Conservation (phyloP, 257 asterid genomes). For the Scutellaria barbata region DNA sequence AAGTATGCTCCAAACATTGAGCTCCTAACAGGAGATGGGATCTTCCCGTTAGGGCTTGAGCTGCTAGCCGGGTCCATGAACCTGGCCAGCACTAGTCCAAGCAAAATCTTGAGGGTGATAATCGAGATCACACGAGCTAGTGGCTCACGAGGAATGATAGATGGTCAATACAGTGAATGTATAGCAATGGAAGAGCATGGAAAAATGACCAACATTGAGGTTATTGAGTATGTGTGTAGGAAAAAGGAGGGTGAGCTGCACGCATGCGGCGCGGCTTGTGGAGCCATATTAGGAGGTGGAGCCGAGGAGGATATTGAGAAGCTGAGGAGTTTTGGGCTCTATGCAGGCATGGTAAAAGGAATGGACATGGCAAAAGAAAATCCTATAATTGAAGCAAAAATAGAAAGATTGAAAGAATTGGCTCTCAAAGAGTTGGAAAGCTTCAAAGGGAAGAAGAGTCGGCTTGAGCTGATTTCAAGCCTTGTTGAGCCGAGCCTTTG, state of each 20-base stretch:
- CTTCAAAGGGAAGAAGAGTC: slow-evolving; percentile 37
- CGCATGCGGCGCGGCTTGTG: slow-evolving; percentile 79
- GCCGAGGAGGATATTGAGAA: slow-evolving; percentile 55
- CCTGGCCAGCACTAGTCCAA: slow-evolving; percentile 30
- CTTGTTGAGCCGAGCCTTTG: slow-evolving; percentile 37
- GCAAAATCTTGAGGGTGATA: slow-evolving; percentile 55
- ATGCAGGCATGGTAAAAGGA: slow-evolving; percentile 58
- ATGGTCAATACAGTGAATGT: slow-evolving; percentile 45
- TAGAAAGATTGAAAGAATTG: slow-evolving; percentile 43
- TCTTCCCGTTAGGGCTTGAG: slow-evolving; percentile 62
- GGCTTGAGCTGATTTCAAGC: slow-evolving; percentile 37
- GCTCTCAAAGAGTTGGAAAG: slow-evolving; percentile 58
- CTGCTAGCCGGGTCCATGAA: slow-evolving; percentile 53
- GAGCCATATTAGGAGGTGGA: slow-evolving; percentile 81
- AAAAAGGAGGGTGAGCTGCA: slow-evolving; percentile 64
- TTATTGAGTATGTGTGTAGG: slow-evolving; percentile 44
- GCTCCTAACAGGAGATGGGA: slow-evolving; percentile 68
- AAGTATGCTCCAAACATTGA: slow-evolving; percentile 60
- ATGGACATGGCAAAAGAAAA: slow-evolving; percentile 36
- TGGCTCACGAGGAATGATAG: slow-evolving; percentile 62
- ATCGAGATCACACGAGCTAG: slow-evolving; percentile 50
- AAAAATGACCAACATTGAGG: background rate
- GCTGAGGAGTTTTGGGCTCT: slow-evolving; percentile 60
- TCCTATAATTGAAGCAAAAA: slow-evolving; percentile 34
- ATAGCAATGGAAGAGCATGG: slow-evolving; percentile 7